A percentile compares a stretch with the other conserved stretches of the same genome.
These are phyloP conservation scores for Teratosphaeriaceae sp. DNA, from an alignment of 2,329 filamentous ascomycete species.

Conservation along the genomic window DNA sequence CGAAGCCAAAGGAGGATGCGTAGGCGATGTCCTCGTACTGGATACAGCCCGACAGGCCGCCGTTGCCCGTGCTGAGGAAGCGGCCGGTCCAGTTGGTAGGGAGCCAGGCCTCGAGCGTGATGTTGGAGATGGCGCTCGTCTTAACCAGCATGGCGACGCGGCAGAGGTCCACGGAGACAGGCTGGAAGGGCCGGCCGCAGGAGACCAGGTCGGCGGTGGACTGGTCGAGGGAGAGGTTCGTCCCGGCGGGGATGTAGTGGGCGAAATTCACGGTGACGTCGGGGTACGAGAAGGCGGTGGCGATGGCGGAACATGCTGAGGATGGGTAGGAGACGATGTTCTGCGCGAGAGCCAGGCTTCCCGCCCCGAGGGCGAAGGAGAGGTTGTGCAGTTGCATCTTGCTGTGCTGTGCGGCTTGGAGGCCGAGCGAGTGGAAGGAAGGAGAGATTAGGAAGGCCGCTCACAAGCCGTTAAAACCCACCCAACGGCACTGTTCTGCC, in stretches of 20 bases:
- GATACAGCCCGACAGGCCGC: constrained; percentile 35
- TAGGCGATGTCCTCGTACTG: constrained; percentile 32
- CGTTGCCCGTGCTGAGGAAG: constrained; percentile 36
- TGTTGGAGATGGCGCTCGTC: constrained; percentile 34
- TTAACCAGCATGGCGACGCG: constrained; percentile 35
- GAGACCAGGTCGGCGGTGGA: constrained; percentile 31
- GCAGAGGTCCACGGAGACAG: constrained; percentile 33
- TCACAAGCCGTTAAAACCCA: background rate
- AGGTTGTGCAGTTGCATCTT: background rate
- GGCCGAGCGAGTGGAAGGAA: background rate
- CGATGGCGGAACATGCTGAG: constrained; percentile 16
- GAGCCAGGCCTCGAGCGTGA: constrained; percentile 41
- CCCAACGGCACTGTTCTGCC: background rate
- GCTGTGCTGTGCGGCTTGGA: background rate
- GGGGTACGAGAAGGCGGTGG: constrained; percentile 13
- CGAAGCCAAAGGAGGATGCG: constrained; percentile 32
- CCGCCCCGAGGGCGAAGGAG: background rate
- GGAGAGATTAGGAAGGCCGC: background rate
- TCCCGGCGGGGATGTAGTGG: constrained; percentile 20
- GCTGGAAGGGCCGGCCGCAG: constrained; percentile 29
- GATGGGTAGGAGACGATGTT: background rate
- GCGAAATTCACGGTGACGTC: constrained; percentile 24
- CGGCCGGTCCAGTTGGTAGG: constrained; percentile 36
- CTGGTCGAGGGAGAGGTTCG: constrained; percentile 20
- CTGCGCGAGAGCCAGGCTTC: background rate